These are phyloP conservation scores for Striga asiatica DNA, from an alignment of 257 asterid genomes.

Conservation along the genomic window DNA sequence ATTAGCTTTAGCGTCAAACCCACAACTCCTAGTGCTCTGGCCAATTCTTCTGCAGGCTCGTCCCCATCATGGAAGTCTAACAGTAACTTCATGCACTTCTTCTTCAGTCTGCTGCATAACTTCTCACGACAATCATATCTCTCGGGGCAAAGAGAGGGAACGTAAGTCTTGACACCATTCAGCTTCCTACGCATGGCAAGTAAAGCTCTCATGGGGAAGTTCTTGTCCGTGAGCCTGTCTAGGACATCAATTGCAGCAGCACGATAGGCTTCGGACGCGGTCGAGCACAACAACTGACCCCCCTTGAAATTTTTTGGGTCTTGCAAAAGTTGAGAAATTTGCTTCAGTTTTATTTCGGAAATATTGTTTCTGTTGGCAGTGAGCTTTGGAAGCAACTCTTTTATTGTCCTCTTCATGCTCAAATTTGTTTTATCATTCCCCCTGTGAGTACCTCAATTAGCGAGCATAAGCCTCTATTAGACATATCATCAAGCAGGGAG, in stretches of 20 bases:
- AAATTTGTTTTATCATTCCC: conserved; percentile 31
- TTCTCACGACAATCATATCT: conserved; percentile 14
- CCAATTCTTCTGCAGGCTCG: conserved; percentile 42
- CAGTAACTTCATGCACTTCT: conserved; percentile 35
- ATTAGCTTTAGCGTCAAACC: conserved; percentile 45
- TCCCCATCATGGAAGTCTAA: conserved; percentile 26
- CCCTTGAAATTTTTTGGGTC: conserved; percentile 30
- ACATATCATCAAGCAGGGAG: conserved; percentile 49
- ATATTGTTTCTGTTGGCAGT: conserved; percentile 21
- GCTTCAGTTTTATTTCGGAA: conserved; percentile 26
- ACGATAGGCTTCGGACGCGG: conserved; percentile 28
- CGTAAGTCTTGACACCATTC: conserved; percentile 29
- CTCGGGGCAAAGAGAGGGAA: conserved; percentile 23
- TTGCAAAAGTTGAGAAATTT: conserved; percentile 28
- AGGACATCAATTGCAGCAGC: conserved; percentile 46
- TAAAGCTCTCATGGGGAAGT: conserved; percentile 31
- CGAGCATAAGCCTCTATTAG: conserved; percentile 44
- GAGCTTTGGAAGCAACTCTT: conserved; percentile 30
- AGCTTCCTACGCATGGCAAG: conserved; percentile 62
- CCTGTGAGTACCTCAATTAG: conserved; percentile 38
- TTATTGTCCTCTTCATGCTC: conserved; percentile 39
- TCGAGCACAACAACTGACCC: conserved; percentile 12
- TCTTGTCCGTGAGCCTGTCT: conserved; percentile 42
- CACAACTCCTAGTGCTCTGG: conserved; percentile 62
- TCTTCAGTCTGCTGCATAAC: conserved; percentile 26